These are phyloP conservation scores for Quercus wislizeni DNA, from an alignment of 306 rosid genomes.

Conservation along the genomic window DNA sequence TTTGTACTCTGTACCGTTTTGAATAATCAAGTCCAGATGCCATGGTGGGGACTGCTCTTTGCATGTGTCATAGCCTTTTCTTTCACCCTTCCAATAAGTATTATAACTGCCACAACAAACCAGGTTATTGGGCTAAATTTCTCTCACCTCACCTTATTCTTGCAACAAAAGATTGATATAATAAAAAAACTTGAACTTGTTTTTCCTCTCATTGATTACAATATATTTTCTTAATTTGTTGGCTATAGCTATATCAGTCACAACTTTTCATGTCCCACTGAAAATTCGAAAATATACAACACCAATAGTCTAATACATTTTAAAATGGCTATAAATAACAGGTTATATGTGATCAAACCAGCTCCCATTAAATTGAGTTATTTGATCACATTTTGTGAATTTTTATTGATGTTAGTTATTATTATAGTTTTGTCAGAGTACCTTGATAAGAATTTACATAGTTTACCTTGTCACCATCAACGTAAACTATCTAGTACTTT, in stretches of 20 bases:
- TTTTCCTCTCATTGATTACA: too few relatives aligned
- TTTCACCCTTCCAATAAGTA: slow-evolving; percentile 84
- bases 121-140: slow-evolving; percentile 65
- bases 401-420: too few relatives aligned
- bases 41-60: slow-evolving; percentile 88
- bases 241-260: too few relatives aligned
- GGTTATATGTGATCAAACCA: background rate
- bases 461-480: too few relatives aligned
- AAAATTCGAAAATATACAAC: too few relatives aligned
- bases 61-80: slow-evolving; percentile 57
- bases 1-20: slow-evolving; percentile 56
- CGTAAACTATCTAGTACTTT: slow-evolving; percentile 30
- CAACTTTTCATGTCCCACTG: too few relatives aligned
- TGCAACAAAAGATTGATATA: background rate
- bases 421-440: too few relatives aligned
- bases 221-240: too few relatives aligned
- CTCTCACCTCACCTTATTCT: slow-evolving; percentile 17
- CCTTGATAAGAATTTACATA: too few relatives aligned
- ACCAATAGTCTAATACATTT: background rate
- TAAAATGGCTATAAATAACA: background rate
- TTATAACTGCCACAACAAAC: slow-evolving; percentile 88
- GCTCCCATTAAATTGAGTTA: background rate
- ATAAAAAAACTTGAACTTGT: too few relatives aligned
- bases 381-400: background rate
- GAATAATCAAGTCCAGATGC: slow-evolving; percentile 74